These are phyloP conservation scores for Ceratocystis cubensis DNA, from an alignment of 2,329 filamentous ascomycete species.

Conservation along the genomic window DNA sequence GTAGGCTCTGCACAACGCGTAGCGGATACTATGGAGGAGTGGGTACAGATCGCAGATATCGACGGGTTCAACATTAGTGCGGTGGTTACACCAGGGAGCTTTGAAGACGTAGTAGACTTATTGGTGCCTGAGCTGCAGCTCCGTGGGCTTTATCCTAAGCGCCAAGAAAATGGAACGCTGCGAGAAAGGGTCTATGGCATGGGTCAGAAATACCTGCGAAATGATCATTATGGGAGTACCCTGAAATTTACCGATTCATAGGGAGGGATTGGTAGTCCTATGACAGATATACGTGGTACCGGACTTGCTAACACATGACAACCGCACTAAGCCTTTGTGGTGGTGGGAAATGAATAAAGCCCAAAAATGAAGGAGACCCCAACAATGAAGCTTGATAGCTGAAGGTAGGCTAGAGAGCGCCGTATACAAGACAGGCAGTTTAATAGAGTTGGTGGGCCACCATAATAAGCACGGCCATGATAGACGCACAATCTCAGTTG, in stretches of 20 bases:
- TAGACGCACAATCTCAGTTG: no score
- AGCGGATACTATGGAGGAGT: conserved; percentile 29
- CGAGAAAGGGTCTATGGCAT: conserved; percentile 4
- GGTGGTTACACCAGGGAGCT: conserved; percentile 42
- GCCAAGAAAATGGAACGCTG: background rate
- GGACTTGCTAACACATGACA: no score
- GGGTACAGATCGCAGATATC: conserved; percentile 43
- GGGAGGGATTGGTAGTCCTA: background rate
- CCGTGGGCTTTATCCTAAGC: conserved; percentile 39
- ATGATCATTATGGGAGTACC: conserved; percentile 8
- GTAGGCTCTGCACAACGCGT: conserved; percentile 27
- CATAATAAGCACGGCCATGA: no score
- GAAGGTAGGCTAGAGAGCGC: no score
- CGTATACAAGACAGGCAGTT: no score
- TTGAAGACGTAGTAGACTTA: conserved; percentile 53
- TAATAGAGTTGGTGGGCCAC: no score
- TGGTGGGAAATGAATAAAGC: no score
- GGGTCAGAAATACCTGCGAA: background rate
- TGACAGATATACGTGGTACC: background rate
- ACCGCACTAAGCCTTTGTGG: no score
- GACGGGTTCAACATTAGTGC: conserved; percentile 41
- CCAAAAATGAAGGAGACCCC: no score
- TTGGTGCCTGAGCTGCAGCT: conserved; percentile 48
- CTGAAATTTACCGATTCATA: background rate
- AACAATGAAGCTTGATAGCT: no score